Base-by-base conservation (phyloP, 2,329 filamentous ascomycete species). In the Pseudogymnoascus sp. region DNA sequence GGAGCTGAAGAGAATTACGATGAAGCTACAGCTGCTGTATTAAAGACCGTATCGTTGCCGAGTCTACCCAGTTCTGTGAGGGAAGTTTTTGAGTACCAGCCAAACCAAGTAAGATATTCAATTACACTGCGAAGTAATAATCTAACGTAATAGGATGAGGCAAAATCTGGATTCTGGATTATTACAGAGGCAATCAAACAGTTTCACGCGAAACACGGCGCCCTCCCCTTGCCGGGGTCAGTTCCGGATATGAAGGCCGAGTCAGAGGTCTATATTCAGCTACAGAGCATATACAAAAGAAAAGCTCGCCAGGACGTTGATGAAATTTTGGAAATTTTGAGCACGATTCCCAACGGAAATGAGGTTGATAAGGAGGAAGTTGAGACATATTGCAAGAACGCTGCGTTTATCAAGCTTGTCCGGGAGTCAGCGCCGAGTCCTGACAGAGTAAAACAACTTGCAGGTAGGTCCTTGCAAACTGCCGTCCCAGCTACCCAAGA, bases 191-290 rank as follows among this genome's bases (percentile, higher is more conserved):
- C 93, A 0, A 81, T 97, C 62, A 86, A 86, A 64, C 72, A 81
- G 19, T 99, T 99, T 74, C 87, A 93, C 73, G 74, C 82, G 8
- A 84, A 84, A 62, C 85, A 97, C 72, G 77, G 81, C 6, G 81
- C 87, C 29, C 81, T 99, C 4, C 94, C 94, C 14, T 79, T 99
- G 0, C 88, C 92, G 0, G 95, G 94, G 11, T 86, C 88, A 2
- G 79, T 99, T 1, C 94, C 95, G 1, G 94, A 99, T 74, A 99
- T 99, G 94, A 99, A 99, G 78, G 92, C 94, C 2, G 85, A 93
- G 72, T 96, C 92, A 3, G 85, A 82, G 62, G 89, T 95, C 65
- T 99, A 99, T 77, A 88, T 99, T 67, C 81, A 87, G 69, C 81
- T 99, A 11, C 94, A 97, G 73, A 93, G 90, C 69, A 85, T 97